These are phyloP conservation scores for Ligustrum vulgare DNA, from an alignment of 257 asterid genomes.

Conservation along the genomic window DNA sequence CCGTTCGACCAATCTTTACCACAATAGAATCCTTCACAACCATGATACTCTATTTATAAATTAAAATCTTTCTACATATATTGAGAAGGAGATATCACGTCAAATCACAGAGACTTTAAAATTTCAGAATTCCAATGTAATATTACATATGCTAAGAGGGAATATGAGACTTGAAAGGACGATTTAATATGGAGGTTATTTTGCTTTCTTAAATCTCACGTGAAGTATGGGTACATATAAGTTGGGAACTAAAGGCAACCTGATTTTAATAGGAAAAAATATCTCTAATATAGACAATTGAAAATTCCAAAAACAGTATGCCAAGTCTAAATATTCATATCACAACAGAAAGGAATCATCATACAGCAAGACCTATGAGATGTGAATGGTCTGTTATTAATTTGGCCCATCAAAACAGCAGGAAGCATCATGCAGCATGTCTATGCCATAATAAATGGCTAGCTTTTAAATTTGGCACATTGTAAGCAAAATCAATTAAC, in stretches of 20 bases:
- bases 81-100: constrained; percentile 1
- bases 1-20: background rate
- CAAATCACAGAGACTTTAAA: background rate
- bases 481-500: background rate
- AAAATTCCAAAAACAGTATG: background rate
- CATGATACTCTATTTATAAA: background rate
- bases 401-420: background rate
- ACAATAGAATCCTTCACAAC: background rate
- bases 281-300: constrained; percentile 4
- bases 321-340: background rate
- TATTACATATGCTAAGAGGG: background rate
- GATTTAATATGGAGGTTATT: constrained; percentile 6
- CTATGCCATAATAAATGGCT: background rate
- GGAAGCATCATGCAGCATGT: constrained; percentile 1
- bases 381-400: no score
- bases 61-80: background rate
- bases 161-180: background rate
- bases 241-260: background rate
- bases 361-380: no score
- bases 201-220: background rate
- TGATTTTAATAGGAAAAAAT: background rate
- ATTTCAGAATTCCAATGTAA: background rate
- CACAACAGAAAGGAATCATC: background rate
- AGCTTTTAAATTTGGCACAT: background rate
- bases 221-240: background rate